These are phyloP conservation scores for Epichloe elymi DNA, from an alignment of 2,329 filamentous ascomycete species.

Conservation along the genomic window DNA sequence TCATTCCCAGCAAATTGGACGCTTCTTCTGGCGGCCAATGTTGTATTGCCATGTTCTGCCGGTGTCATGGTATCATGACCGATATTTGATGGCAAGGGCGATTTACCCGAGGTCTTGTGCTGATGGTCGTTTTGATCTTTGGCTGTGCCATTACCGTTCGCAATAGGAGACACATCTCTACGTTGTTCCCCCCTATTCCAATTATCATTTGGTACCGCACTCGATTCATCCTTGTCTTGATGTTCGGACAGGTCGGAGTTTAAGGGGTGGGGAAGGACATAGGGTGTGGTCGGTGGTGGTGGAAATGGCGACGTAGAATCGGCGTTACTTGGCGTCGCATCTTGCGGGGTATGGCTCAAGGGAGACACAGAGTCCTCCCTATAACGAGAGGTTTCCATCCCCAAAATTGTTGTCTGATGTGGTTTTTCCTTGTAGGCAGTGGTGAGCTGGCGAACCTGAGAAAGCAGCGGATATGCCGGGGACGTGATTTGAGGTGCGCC, in stretches of 20 bases:
- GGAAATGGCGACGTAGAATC: constrained; percentile 4
- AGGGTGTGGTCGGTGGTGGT: constrained; percentile 4
- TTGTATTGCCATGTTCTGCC: background rate
- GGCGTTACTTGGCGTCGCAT: constrained; percentile 5
- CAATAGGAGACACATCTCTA: constrained; percentile 2
- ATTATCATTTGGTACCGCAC: constrained; percentile 6
- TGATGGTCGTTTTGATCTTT: background rate
- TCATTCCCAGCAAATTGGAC: constrained; percentile 62
- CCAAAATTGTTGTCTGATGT: background rate
- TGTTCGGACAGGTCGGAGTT: constrained; percentile 1
- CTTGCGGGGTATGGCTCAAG: constrained; percentile 7
- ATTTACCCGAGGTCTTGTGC: background rate
- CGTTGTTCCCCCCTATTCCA: constrained; percentile 10
- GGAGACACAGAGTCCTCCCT: constrained; percentile 11
- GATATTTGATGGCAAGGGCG: background rate
- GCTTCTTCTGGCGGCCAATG: constrained; percentile 32
- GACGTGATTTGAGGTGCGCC: background rate
- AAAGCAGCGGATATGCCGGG: background rate
- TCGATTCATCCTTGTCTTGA: background rate
- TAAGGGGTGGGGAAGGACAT: constrained; percentile 4
- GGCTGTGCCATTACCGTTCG: background rate
- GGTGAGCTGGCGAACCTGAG: background rate
- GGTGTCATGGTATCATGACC: background rate
- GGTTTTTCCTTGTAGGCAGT: background rate
- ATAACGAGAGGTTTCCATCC: background rate